These are phyloP conservation scores for Russula sp. DNA, from an alignment of 768 basidiomycete species.

Conservation along the genomic window DNA sequence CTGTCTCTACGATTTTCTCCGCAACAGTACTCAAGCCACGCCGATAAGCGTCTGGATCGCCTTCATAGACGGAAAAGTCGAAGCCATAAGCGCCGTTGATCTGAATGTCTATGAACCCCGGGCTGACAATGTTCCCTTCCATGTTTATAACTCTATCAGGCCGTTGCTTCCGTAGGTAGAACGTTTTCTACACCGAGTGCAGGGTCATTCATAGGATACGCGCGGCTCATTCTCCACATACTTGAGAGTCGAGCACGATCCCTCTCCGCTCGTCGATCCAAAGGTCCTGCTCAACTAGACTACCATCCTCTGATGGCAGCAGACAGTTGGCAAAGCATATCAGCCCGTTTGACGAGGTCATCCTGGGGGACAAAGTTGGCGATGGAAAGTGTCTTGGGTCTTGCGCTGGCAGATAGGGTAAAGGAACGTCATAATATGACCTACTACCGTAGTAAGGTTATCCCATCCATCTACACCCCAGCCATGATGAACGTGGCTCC, in stretches of 20 bases:
- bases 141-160: constrained; percentile 64
- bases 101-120: constrained; percentile 83
- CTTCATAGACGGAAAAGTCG: constrained; percentile 80
- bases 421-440: background rate
- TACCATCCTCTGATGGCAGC: constrained; percentile 74
- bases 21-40: constrained; percentile 65
- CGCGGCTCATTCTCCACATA: constrained; percentile 22
- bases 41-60: constrained; percentile 60
- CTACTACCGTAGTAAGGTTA: no score
- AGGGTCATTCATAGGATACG: constrained; percentile 7
- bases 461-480: background rate
- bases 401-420: background rate
- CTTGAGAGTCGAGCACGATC: constrained; percentile 71
- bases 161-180: constrained; percentile 54
- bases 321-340: constrained; percentile 86
- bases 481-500: background rate
- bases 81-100: constrained; percentile 88
- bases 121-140: constrained; percentile 74
- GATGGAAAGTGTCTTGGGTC: background rate
- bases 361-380: constrained; percentile 6
- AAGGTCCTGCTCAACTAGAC: constrained; percentile 63
- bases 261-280: constrained; percentile 78
- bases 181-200: constrained; percentile 48
- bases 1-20: constrained; percentile 76
- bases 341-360: constrained; percentile 52